Base-by-base conservation (phyloP, 2,329 filamentous ascomycete genomes). In the Cladosporium sphaerospermum region DNA sequence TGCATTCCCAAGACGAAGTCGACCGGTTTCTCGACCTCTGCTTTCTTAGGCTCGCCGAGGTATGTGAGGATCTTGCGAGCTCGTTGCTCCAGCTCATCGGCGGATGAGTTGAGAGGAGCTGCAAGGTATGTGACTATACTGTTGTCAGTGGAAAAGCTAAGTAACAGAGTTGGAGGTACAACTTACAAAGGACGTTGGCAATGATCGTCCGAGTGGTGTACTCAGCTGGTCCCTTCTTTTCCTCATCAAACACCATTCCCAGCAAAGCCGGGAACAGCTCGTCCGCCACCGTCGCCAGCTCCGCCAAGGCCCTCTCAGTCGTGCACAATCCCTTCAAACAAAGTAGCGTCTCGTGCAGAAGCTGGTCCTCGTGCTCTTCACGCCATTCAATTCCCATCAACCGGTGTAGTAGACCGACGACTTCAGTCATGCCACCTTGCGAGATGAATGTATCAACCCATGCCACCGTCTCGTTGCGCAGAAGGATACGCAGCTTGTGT, bases 301-400 rank as follows among this genome's bases (percentile, higher is more conserved):
- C 88, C 59, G 87, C 82, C 63, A 96, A 78, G 1, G 90, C 93
- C 34, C 89, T 79, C 13, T 88, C 90, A 1, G 92, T 96, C 1
- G 93, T 99, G 67, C 89, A 95, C 2, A 97, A 79, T 0, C 89
- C 93, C 71, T 99, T 99, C 59, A 99, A 78, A 65, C 93, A 97
- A 41, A 96, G 80, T 46, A 99, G 77, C 31, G 89, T 86, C 71
- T 99, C 93, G 65, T 97, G 92, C 6, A 99, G 79, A 36, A 99
- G 78, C 9, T 85, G 85, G 66, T 97, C 93, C 71, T 97, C 93
- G 64, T 97, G 92, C 63, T 97, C 93, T 76, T 96, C 93, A 65
- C 91, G 89, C 92, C 93, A 99, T 69, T 97, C 93, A 33, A 99
- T 85, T 48, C 86, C 86, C 80, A 96, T 90, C 62, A 92, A 95